Evolutionary conservation across 768 basidiomycete genomes (phyloP).

Genomic region (Naematelia aurantialba): DNA sequence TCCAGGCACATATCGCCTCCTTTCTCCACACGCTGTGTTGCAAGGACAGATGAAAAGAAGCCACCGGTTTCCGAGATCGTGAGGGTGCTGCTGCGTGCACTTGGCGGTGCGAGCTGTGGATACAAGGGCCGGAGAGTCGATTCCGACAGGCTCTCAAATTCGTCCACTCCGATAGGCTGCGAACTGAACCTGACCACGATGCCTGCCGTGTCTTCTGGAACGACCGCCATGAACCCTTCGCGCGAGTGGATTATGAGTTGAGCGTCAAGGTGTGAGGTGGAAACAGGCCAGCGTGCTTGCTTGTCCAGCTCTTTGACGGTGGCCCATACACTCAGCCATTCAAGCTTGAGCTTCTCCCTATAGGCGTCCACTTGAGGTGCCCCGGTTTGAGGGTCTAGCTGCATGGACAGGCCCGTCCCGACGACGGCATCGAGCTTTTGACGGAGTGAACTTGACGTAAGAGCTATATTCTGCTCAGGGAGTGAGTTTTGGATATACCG

Average conservation of each 20-base stretch:
- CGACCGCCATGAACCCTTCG: constrained; percentile 22
- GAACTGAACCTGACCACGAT: constrained; percentile 16
- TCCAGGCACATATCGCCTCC: constrained; percentile 23
- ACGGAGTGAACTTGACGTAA: constrained; percentile 60
- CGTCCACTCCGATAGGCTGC: constrained; percentile 9
- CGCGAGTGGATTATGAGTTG: constrained; percentile 56
- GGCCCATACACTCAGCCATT: constrained; percentile 95
- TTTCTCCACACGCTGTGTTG: constrained; percentile 10
- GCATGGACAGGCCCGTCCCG: constrained; percentile 74
- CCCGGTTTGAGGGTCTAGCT: constrained; percentile 71
- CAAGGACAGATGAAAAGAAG: constrained; percentile 13
- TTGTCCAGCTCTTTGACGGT: constrained; percentile 83
- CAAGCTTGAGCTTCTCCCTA: constrained; percentile 77
- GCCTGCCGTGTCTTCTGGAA: constrained; percentile 19
- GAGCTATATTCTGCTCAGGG: constrained; percentile 56
- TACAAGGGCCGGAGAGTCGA: constrained; percentile 16
- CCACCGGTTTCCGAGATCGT: constrained; percentile 23
- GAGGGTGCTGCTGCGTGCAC: constrained; percentile 17
- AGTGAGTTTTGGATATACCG: constrained; percentile 71
- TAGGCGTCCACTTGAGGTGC: constrained; percentile 72
- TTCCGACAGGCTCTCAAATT: constrained; percentile 21
- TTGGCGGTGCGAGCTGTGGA: constrained; percentile 21
- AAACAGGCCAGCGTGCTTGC: constrained; percentile 45
- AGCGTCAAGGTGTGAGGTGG: constrained; percentile 17
- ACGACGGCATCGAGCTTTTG: constrained; percentile 80